A percentile compares a stretch with the other conserved stretches of the same genome.
Conservation (phyloP, 345 rosid genomes). For the Eucalyptus curtisii region DNA sequence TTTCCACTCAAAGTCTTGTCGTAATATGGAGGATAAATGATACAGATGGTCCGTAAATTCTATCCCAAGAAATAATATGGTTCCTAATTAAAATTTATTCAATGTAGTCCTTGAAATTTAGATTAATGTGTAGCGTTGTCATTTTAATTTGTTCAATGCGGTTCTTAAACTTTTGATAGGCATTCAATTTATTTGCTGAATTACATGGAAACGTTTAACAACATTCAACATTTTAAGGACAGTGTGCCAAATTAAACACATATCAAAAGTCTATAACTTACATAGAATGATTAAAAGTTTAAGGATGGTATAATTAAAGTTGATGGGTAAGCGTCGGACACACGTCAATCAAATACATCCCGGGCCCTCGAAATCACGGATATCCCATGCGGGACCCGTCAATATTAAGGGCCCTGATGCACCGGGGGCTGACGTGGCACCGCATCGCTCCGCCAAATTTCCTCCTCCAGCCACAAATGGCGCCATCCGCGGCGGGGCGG, state of each 20-base stretch:
- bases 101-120: accelerated
- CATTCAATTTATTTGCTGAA: too few relatives aligned
- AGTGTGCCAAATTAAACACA: accelerated
- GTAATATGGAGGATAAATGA: neutral
- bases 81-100: neutral
- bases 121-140: accelerated
- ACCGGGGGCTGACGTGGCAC: neutral
- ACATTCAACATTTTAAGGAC: too few relatives aligned
- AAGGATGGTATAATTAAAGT: too few relatives aligned
- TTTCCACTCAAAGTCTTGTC: accelerated
- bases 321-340: neutral
- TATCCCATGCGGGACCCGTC: neutral
- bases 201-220: accelerated
- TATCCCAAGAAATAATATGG: too few relatives aligned
- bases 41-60: accelerated
- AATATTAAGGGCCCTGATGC: neutral
- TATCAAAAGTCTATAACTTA: accelerated
- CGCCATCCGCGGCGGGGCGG: neutral
- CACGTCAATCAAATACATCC: neutral
- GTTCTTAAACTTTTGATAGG: accelerated
- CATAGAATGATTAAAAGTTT: too few relatives aligned
- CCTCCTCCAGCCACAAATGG: neutral
- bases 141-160: too few relatives aligned
- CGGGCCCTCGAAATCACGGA: neutral
- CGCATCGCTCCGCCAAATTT: neutral